These are phyloP conservation scores for Omphalotus guepiniiformis DNA, from an alignment of 768 basidiomycete genomes.

Conservation along the genomic window DNA sequence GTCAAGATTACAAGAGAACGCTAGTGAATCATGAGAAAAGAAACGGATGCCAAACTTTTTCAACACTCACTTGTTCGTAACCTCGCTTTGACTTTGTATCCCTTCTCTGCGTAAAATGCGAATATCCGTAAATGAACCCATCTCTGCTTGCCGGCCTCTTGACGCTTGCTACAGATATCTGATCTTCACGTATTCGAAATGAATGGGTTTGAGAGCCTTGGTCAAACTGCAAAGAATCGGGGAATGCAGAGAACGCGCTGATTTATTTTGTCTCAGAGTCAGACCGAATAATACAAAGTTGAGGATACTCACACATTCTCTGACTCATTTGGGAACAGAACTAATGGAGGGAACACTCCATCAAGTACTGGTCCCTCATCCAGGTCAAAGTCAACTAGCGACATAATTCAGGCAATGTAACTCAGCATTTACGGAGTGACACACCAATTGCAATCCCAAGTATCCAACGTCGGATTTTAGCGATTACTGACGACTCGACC, in stretches of 20 bases:
- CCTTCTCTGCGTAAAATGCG: constrained; percentile 68
- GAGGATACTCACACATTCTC: constrained; percentile 89
- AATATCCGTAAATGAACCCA: constrained; percentile 74
- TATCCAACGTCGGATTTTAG: constrained; percentile 61
- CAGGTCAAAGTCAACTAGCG: constrained; percentile 79
- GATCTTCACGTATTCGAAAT: constrained; percentile 71
- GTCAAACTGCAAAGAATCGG: constrained; percentile 82
- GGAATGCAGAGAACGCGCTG: constrained; percentile 91
- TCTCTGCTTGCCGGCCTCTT: constrained; percentile 43
- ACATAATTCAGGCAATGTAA: background rate
- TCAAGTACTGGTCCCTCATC: constrained; percentile 81
- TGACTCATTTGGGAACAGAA: constrained; percentile 58
- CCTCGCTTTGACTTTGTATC: constrained; percentile 69
- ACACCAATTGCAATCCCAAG: constrained; percentile 62
- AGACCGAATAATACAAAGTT: constrained; percentile 3
- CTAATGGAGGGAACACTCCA: constrained; percentile 63
- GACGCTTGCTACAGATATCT: constrained; percentile 17
- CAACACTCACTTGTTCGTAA: constrained; percentile 61
- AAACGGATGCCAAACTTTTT: constrained; percentile 4
- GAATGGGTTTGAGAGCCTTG: constrained; percentile 83
- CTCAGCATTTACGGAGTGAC: constrained; percentile 14
- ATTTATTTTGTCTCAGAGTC: too few relatives aligned
- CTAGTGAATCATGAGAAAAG: constrained; percentile 30
- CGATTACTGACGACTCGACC: constrained; percentile 43
- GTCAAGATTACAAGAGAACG: constrained; percentile 80